Conservation (phyloP, 805 yeast genomes). For the Komagataella phaffii region DNA sequence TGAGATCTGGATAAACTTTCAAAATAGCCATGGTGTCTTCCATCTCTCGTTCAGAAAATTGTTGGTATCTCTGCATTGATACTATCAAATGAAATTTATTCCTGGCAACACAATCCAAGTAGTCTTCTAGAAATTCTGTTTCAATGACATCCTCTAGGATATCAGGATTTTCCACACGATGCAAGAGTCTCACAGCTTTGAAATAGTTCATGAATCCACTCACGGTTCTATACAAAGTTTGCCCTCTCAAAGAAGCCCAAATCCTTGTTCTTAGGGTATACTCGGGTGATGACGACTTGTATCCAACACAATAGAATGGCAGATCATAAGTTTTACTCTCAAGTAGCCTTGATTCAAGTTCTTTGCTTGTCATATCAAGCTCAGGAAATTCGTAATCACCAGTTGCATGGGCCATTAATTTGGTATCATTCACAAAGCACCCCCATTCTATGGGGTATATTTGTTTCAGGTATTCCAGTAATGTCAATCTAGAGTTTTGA, state of each 20-base stretch:
- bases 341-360: conserved; percentile 23
- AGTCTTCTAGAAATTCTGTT: conserved; percentile 47
- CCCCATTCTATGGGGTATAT: conserved; percentile 72
- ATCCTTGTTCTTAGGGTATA: conserved; percentile 60
- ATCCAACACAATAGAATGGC: conserved; percentile 64
- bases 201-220: conserved; percentile 76
- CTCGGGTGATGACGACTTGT: conserved; percentile 50
- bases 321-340: conserved; percentile 40
- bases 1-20: conserved; percentile 57
- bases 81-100: conserved; percentile 72
- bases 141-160: conserved; percentile 19
- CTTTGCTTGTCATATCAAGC: conserved; percentile 1
- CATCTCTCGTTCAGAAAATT: conserved; percentile 50
- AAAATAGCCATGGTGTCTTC: conserved; percentile 56
- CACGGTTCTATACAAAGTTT: conserved; percentile 71
- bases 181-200: conserved; percentile 57
- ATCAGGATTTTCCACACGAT: conserved; percentile 52
- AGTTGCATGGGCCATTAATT: conserved; percentile 30
- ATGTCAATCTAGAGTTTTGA: conserved; percentile 31
- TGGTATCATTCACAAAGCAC: conserved; percentile 65
- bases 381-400: conserved; percentile 2
- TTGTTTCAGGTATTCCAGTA: conserved; percentile 68
- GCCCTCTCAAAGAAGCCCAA: conserved; percentile 81
- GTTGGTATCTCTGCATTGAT: conserved; percentile 76
- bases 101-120: conserved; percentile 58